Evolutionary conservation across 805 yeast genomes (phyloP).

Genomic region (Priceomyces melissophilus): DNA sequence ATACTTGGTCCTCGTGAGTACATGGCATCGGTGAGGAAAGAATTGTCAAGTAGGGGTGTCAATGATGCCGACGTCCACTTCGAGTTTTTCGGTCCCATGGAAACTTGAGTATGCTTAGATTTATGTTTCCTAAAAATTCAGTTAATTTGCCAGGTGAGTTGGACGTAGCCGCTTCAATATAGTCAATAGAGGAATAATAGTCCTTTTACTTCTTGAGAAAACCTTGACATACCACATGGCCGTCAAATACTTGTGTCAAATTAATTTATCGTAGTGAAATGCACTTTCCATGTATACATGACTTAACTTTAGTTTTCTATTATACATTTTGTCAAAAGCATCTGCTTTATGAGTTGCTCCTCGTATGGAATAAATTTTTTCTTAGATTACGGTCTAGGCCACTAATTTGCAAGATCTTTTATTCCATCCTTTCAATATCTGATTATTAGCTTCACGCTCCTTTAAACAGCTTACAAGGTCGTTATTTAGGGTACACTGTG

Average conservation of each 20-base stretch:
- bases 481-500: slow-evolving; percentile 18
- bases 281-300: slow-evolving; percentile 12
- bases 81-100: slow-evolving; percentile 35
- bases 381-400: slow-evolving; percentile 7
- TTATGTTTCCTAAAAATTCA: too few relatives aligned
- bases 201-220: too few relatives aligned
- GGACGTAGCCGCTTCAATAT: too few relatives aligned
- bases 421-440: slow-evolving; percentile 21
- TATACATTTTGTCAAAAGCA: slow-evolving; percentile 9
- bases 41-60: slow-evolving; percentile 16
- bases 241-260: slow-evolving; percentile 7
- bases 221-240: neutral
- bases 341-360: neutral
- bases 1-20: slow-evolving; percentile 33
- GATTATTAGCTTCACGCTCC: slow-evolving; percentile 1
- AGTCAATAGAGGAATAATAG: too few relatives aligned
- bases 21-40: slow-evolving; percentile 23
- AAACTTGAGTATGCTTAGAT: slow-evolving; percentile 8
- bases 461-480: slow-evolving; percentile 1
- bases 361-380: slow-evolving; percentile 3
- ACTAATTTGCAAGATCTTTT: slow-evolving; percentile 5
- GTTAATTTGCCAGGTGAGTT: too few relatives aligned
- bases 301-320: slow-evolving; percentile 4
- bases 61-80: slow-evolving; percentile 13
- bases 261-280: slow-evolving; percentile 9